Percentiles rank a stretch among this genome's conserved stretches.
Conservation (phyloP, 352 stramenopile genomes). For the Thalassiosira mediterranea region DNA sequence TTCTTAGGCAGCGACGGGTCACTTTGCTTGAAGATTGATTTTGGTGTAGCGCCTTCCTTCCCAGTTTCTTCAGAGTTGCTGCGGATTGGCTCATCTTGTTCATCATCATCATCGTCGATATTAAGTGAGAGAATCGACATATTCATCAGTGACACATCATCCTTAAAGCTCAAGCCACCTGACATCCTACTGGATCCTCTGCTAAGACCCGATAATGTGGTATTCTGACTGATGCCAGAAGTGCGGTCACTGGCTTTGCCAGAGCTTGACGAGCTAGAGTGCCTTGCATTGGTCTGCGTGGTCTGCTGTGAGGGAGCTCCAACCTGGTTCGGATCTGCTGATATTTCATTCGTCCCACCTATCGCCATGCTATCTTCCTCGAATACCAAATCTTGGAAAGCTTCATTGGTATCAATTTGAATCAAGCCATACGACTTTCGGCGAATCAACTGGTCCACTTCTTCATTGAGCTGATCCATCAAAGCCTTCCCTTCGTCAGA, state of each 20-base stretch:
- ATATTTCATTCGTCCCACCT: not conserved
- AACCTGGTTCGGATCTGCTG: not conserved
- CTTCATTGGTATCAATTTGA: slow-evolving; percentile 34
- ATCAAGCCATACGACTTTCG: slow-evolving; percentile 35
- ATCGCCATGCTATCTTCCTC: slow-evolving; percentile 34
- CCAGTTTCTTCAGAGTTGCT: too few relatives aligned
- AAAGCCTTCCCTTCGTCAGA: slow-evolving; percentile 31
- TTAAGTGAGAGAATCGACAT: slow-evolving; percentile 44
- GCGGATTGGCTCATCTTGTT: slow-evolving; percentile 7
- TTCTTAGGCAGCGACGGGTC: too few relatives aligned
- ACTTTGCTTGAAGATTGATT: too few relatives aligned
- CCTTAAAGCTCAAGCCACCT: too few relatives aligned
- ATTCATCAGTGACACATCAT: slow-evolving; percentile 46
- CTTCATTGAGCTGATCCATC: slow-evolving; percentile 26
- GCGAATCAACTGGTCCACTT: slow-evolving; percentile 32
- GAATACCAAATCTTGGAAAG: slow-evolving; percentile 46
- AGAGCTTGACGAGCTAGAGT: too few relatives aligned
- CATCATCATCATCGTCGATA: slow-evolving; percentile 17
- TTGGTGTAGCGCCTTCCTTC: too few relatives aligned
- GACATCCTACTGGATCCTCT: too few relatives aligned
- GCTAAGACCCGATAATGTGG: too few relatives aligned
- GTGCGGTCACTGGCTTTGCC: too few relatives aligned
- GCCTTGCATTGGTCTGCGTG: too few relatives aligned
- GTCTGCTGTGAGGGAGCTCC: too few relatives aligned
- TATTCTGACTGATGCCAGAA: too few relatives aligned